phyloP scores from a whole-genome alignment of 2,329 filamentous ascomycete genomes.

The Teratosphaeria nubilosa region DNA sequence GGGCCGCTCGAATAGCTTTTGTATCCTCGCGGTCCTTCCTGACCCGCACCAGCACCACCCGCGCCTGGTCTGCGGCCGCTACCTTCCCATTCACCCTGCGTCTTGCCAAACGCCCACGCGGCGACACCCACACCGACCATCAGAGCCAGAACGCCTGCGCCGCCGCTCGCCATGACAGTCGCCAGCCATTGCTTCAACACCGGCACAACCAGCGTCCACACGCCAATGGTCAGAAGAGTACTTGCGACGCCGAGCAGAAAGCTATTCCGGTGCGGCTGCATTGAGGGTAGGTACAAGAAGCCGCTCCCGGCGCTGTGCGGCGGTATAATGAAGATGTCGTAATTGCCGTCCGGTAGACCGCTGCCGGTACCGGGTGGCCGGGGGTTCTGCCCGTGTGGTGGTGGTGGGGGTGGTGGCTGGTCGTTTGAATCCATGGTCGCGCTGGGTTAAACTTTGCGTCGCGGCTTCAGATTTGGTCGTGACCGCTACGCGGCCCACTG shows the following conservation, averaged over 20 bases:
- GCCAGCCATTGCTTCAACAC: slow-evolving; percentile 64
- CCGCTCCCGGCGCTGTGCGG: slow-evolving; percentile 81
- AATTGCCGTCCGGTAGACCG: slow-evolving; percentile 69
- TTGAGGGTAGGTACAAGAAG: slow-evolving; percentile 86
- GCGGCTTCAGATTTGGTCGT: background rate
- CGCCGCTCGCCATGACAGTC: slow-evolving; percentile 55
- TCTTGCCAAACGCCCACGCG: slow-evolving; percentile 67
- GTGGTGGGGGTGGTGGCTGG: slow-evolving; percentile 67
- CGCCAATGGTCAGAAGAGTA: slow-evolving; percentile 59
- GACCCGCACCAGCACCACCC: slow-evolving; percentile 23
- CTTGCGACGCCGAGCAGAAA: slow-evolving; percentile 79
- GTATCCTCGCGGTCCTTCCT: slow-evolving; percentile 17
- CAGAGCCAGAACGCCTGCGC: slow-evolving; percentile 63
- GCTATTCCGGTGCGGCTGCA: slow-evolving; percentile 78
- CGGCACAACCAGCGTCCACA: slow-evolving; percentile 66
- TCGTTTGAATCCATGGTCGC: slow-evolving; percentile 1
- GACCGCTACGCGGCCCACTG: background rate
- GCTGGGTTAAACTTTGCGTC: background rate
- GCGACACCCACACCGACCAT: slow-evolving; percentile 63
- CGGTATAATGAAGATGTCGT: slow-evolving; percentile 95
- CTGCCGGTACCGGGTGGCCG: slow-evolving; percentile 43
- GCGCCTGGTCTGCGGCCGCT: slow-evolving; percentile 21
- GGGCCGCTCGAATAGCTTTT: slow-evolving; percentile 10
- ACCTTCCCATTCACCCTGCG: slow-evolving; percentile 46
- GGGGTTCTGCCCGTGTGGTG: slow-evolving; percentile 73